Evolutionary conservation across 371 early-diverging fungal genomes (phyloP), one percentile per base, ranked within the genome.

Genomic region (Mucor mucedo): DNA sequence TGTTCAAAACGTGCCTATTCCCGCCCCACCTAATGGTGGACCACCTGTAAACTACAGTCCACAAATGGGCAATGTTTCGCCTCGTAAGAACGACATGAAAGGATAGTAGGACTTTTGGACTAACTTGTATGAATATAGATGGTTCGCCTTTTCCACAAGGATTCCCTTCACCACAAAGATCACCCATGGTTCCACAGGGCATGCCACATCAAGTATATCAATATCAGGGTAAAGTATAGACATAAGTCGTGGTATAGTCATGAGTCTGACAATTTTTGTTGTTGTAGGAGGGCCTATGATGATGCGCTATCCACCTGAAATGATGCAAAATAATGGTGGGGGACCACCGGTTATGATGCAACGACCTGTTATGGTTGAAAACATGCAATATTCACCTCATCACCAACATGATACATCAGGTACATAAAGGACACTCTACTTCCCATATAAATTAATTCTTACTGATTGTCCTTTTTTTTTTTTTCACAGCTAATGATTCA

Each of bases 161-260:
- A 1, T 82, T 72, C 30, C 72, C 78, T 41, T 82, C 82, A 14
- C 82, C 82, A 45, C 82, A 82, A 50, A 69, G 82, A 63, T 76
- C 79, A 4, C 76, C 74, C 11, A 84, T 86, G 79, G 73, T 80
- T 2, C 82, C 84, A 1, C 73, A 79, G 27, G 84, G 81, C 11
- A 79, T 79, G 66, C 83, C 78, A 33, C 80, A 82, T 16, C 83
- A 79, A 39, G 69, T 84, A 21, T 86, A 84, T 67, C 82, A 79
- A 61, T 84, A 82, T 44, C 79, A 82, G 54, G 82, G 79, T n/a
- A 65, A 63, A 47, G 7, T 21, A 47, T 21, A 21, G 21, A 0
- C 0, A 44, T n/a, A 44, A 44, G 2, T 13, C 2, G 16, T n/a
- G 21, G 21, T 21, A 47, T 21, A 47, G 21, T 47, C 2, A 6